Percentiles rank a stretch among this genome's conserved stretches.
phyloP scores from a whole-genome alignment of 2,329 filamentous ascomycete species.

The Cadophora gregata region DNA sequence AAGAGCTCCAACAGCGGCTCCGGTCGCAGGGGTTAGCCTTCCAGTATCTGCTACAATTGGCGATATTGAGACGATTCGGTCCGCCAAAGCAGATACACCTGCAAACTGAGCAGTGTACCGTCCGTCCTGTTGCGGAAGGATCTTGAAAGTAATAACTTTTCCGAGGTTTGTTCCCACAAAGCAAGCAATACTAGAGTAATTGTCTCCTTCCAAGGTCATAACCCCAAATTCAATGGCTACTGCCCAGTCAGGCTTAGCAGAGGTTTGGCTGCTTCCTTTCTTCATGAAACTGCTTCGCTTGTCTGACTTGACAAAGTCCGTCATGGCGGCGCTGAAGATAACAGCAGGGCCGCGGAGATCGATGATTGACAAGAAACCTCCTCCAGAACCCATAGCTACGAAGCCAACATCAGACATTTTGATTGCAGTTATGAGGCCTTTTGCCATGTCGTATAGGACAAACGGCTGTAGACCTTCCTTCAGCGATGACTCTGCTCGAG shows the following conservation, averaged over 20 bases:
- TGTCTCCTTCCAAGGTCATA: constrained; percentile 90
- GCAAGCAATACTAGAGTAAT: constrained; percentile 91
- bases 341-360: constrained; percentile 87
- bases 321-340: constrained; percentile 76
- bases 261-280: constrained; percentile 55
- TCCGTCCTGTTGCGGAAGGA: constrained; percentile 73
- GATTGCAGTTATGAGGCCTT: constrained; percentile 79
- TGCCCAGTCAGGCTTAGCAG: constrained; percentile 70
- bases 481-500: constrained; percentile 72
- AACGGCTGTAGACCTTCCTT: constrained; percentile 84
- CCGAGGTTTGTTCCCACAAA: constrained; percentile 90
- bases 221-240: constrained; percentile 89
- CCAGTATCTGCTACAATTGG: constrained; percentile 84
- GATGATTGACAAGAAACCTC: constrained; percentile 79
- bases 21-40: constrained; percentile 76
- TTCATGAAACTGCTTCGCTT: constrained; percentile 77
- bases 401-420: constrained; percentile 94
- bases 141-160: constrained; percentile 86
- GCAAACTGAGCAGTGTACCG: constrained; percentile 76
- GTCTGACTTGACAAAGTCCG: constrained; percentile 76
- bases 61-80: constrained; percentile 74
- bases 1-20: constrained; percentile 75
- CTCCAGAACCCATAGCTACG: constrained; percentile 83
- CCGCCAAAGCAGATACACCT: constrained; percentile 71
- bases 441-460: constrained; percentile 80